These are phyloP conservation scores for Blastocystis sp. DNA, from an alignment of 352 stramenopile genomes.

Conservation along the genomic window DNA sequence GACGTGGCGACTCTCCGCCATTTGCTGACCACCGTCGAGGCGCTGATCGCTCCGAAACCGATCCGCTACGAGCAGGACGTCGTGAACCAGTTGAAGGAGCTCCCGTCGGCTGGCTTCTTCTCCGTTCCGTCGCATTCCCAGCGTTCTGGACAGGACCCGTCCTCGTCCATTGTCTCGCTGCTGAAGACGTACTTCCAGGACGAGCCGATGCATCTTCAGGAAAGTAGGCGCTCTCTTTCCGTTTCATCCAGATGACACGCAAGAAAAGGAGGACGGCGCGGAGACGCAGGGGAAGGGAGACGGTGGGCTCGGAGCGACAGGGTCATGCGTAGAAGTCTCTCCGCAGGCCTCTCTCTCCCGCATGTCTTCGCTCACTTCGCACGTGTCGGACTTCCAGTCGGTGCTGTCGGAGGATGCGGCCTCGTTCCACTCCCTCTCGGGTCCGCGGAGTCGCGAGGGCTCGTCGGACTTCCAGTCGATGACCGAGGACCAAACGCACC, in stretches of 20 bases:
- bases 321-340: too few relatives aligned
- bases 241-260: too few relatives aligned
- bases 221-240: background rate
- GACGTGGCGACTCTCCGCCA: background rate
- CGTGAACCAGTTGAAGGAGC: background rate
- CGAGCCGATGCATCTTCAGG: background rate
- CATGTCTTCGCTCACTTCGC: background rate
- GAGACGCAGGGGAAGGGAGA: too few relatives aligned
- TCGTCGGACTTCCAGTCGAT: constrained; percentile 5
- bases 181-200: background rate
- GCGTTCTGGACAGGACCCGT: background rate
- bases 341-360: too few relatives aligned
- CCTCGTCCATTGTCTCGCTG: background rate
- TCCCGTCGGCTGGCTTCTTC: background rate
- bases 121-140: background rate
- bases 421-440: background rate
- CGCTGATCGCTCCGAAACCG: background rate
- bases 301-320: too few relatives aligned
- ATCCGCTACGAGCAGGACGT: constrained; percentile 39
- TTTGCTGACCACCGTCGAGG: background rate
- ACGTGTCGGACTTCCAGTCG: constrained; percentile 19
- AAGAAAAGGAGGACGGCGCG: too few relatives aligned
- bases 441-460: background rate
- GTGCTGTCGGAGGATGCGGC: constrained; percentile 6
- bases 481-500: background rate